Conservation (phyloP, 2,329 filamentous ascomycete species). For the Sporothrix brasiliensis region DNA sequence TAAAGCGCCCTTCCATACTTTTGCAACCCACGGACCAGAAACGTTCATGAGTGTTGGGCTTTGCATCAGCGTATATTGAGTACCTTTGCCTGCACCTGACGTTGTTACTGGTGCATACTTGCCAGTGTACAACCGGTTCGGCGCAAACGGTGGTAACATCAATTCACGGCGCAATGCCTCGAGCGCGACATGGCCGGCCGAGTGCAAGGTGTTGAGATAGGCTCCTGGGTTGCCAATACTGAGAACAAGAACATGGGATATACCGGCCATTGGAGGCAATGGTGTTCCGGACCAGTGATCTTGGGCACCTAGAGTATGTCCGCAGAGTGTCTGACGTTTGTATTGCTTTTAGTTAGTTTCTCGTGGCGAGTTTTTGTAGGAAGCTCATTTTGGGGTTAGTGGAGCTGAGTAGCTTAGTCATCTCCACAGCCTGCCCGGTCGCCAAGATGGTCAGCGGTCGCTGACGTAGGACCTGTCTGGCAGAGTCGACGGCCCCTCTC, state of each 20-base stretch:
- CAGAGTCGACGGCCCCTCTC: slow-evolving; percentile 3
- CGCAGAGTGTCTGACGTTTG: neutral
- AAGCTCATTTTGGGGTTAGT: neutral
- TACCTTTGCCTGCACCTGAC: slow-evolving; percentile 39
- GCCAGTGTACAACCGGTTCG: slow-evolving; percentile 50
- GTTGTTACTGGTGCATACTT: slow-evolving; percentile 55
- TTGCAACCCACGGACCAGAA: slow-evolving; percentile 70
- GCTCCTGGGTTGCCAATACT: slow-evolving; percentile 82
- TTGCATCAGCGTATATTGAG: slow-evolving; percentile 69
- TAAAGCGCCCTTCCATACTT: slow-evolving; percentile 54
- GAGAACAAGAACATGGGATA: slow-evolving; percentile 68
- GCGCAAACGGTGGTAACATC: slow-evolving; percentile 54
- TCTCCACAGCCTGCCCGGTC: neutral
- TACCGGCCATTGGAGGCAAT: slow-evolving; percentile 40
- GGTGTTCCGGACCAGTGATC: slow-evolving; percentile 2
- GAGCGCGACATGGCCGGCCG: slow-evolving; percentile 80
- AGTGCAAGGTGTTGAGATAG: slow-evolving; percentile 80
- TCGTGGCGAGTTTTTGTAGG: neutral
- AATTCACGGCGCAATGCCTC: slow-evolving; percentile 59
- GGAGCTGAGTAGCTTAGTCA: slow-evolving; percentile 9
- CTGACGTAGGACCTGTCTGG: slow-evolving; percentile 25
- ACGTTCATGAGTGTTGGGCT: slow-evolving; percentile 82
- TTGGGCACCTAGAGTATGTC: neutral
- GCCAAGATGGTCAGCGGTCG: slow-evolving; percentile 16
- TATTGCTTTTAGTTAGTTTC: slow-evolving; percentile 7